Evolutionary conservation across 495 filamentous ascomycete species (phyloP).

Genomic region (Xylaria telfairii): DNA sequence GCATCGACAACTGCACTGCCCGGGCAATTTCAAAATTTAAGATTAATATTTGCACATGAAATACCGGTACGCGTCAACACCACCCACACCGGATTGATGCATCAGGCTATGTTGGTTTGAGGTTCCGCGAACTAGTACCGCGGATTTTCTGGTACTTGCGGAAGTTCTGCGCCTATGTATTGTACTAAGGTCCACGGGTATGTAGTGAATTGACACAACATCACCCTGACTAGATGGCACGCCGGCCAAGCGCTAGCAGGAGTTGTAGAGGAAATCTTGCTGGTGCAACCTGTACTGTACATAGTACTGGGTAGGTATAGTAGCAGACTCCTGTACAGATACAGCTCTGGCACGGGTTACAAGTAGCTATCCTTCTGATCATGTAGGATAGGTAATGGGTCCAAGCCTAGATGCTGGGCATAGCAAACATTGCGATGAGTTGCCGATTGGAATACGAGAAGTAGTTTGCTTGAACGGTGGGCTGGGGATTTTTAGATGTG

Average conservation of each 20-base stretch:
- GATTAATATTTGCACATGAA: conserved; percentile 16
- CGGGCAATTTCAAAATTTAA: conserved; percentile 24
- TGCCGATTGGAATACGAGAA: background rate
- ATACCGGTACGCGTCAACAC: conserved; percentile 24
- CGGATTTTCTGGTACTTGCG: too few species aligned
- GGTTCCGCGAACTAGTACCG: conserved; percentile 10
- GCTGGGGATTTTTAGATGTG: background rate
- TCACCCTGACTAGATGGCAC: conserved; percentile 7
- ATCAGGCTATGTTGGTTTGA: background rate
- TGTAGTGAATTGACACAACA: background rate
- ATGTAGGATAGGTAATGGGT: background rate
- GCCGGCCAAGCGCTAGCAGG: conserved; percentile 3
- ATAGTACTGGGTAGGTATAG: too few species aligned
- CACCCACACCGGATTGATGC: background rate
- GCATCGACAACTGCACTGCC: conserved; percentile 5
- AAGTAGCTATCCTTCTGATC: background rate
- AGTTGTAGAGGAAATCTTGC: conserved; percentile 6
- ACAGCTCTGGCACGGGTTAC: background rate
- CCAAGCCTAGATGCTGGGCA: background rate
- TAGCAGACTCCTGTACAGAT: too few species aligned
- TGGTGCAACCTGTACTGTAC: background rate
- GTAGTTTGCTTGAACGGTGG: background rate
- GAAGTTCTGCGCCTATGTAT: background rate
- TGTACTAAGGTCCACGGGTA: too few species aligned
- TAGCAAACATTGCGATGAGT: background rate